Conservation (phyloP, 2,329 filamentous ascomycete species). For the Xylaria sp. region DNA sequence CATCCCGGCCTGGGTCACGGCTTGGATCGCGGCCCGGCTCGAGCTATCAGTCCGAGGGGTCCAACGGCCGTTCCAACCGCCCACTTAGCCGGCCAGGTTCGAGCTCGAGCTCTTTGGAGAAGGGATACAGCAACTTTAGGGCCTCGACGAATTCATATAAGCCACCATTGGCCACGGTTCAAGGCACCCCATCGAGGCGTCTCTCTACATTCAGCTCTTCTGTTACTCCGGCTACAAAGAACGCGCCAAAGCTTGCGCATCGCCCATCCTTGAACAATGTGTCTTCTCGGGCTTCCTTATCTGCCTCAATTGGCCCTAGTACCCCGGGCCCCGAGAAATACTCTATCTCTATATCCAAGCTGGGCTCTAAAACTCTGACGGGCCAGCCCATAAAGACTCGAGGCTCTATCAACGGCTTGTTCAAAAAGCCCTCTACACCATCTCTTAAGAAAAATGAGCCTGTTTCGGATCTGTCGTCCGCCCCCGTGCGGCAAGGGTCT, state of each 20-base stretch:
- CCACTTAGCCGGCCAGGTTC: conserved; percentile 67
- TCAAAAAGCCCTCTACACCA: conserved; percentile 65
- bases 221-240: conserved; percentile 51
- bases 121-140: conserved; percentile 54
- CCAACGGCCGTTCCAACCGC: conserved; percentile 61
- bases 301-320: conserved; percentile 45
- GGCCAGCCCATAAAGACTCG: conserved; percentile 61
- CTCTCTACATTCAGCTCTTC: conserved; percentile 51
- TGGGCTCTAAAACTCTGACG: conserved; percentile 60
- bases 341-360: conserved; percentile 49
- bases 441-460: conserved; percentile 51
- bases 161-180: conserved; percentile 56
- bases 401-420: conserved; percentile 64
- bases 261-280: conserved; percentile 48
- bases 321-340: conserved; percentile 56
- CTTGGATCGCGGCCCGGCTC: conserved; percentile 61
- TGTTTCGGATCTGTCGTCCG: conserved; percentile 42
- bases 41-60: conserved; percentile 71
- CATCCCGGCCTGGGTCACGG: conserved; percentile 65
- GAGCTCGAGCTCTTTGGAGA: conserved; percentile 61
- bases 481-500: conserved; percentile 55
- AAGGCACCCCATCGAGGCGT: conserved; percentile 57
- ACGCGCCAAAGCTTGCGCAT: conserved; percentile 42
- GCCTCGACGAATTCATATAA: conserved; percentile 58
- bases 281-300: conserved; percentile 51